These are phyloP conservation scores for Hymenoscyphus repandus DNA, from an alignment of 2,329 filamentous ascomycete genomes.

Conservation along the genomic window DNA sequence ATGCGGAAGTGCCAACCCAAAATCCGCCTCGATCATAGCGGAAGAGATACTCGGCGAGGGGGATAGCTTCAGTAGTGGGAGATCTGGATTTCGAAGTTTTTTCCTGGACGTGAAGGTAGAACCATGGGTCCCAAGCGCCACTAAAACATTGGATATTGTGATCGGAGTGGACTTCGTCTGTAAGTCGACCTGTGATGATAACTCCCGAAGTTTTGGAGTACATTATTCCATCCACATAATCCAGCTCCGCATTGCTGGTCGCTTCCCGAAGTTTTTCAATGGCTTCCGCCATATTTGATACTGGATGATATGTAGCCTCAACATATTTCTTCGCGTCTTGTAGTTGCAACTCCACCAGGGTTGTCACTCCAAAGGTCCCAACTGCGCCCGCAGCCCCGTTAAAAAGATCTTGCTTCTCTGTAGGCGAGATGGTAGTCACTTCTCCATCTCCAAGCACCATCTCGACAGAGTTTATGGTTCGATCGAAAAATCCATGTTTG, in stretches of 20 bases:
- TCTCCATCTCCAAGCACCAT: conserved; percentile 57
- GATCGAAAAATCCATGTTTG: conserved; percentile 60
- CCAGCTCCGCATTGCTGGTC: conserved; percentile 32
- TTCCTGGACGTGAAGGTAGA: conserved; percentile 56
- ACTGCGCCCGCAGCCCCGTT: conserved; percentile 53
- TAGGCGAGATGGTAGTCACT: conserved; percentile 41
- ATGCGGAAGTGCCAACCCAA: conserved; percentile 55
- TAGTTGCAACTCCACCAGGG: conserved; percentile 52
- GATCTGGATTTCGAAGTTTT: conserved; percentile 12
- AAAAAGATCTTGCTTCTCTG: conserved; percentile 49
- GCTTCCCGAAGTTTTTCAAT: conserved; percentile 37
- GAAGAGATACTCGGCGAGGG: conserved; percentile 48
- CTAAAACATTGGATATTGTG: conserved; percentile 40
- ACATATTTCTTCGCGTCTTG: conserved; percentile 49
- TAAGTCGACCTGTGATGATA: conserved; percentile 48
- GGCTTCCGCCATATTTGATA: conserved; percentile 38
- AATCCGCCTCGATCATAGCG: conserved; percentile 59
- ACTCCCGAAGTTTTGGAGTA: conserved; percentile 42
- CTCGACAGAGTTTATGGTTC: conserved; percentile 56
- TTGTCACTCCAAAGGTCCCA: conserved; percentile 57
- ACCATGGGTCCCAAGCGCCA: conserved; percentile 55
- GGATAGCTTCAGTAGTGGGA: conserved; percentile 36
- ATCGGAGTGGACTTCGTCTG: conserved; percentile 30
- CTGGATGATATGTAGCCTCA: conserved; percentile 48
- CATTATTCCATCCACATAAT: conserved; percentile 60